These are phyloP conservation scores for Lactarius pseudohatsudake DNA, from an alignment of 768 basidiomycete genomes.

Conservation along the genomic window DNA sequence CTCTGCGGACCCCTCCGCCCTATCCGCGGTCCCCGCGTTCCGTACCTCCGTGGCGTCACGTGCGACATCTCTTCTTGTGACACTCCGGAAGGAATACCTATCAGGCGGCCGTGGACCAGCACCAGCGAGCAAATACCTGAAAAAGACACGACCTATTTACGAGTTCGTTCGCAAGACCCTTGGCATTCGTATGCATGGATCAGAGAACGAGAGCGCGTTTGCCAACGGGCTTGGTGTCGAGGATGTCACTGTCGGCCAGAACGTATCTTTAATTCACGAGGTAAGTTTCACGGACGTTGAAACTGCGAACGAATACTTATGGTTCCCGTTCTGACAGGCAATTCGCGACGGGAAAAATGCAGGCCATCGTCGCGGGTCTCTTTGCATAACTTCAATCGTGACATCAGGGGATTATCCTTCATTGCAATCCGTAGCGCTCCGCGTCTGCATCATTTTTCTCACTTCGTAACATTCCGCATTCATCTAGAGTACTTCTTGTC, in stretches of 20 bases:
- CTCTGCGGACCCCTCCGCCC: constrained; percentile 29
- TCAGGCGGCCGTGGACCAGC: constrained; percentile 57
- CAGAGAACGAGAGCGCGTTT: constrained; percentile 64
- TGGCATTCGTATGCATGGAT: constrained; percentile 79
- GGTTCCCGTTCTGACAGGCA: constrained; percentile 35
- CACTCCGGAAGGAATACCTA: constrained; percentile 56
- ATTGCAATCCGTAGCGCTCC: background rate
- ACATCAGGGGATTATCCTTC: background rate
- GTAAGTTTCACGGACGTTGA: constrained; percentile 29
- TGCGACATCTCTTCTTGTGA: constrained; percentile 46
- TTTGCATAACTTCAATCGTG: constrained; percentile 37
- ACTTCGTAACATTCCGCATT: background rate
- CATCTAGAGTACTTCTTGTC: background rate
- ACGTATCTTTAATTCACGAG: constrained; percentile 76
- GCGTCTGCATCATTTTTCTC: background rate
- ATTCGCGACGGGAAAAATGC: constrained; percentile 72
- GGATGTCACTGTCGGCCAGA: constrained; percentile 67
- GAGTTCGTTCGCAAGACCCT: constrained; percentile 70
- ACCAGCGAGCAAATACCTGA: constrained; percentile 67
- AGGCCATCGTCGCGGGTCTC: constrained; percentile 52
- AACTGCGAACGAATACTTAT: constrained; percentile 6
- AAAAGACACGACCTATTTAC: constrained; percentile 70
- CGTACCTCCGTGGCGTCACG: constrained; percentile 52
- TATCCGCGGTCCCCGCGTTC: constrained; percentile 49
- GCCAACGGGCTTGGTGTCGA: constrained; percentile 64